phyloP scores from a whole-genome alignment of 495 filamentous ascomycete species.

The Clavariopsis aquatica region DNA sequence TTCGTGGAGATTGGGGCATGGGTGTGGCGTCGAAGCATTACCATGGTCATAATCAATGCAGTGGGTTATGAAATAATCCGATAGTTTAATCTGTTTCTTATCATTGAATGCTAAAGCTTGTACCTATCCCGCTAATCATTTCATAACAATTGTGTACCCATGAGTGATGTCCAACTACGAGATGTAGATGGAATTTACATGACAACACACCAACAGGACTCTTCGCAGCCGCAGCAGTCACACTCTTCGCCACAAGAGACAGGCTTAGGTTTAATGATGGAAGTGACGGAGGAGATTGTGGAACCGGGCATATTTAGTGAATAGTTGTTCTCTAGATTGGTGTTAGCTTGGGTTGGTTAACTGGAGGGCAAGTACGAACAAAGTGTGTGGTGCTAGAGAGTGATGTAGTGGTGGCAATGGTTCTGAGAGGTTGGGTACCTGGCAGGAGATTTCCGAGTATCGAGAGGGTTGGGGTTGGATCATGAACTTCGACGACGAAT shows the following conservation, averaged over 20 bases:
- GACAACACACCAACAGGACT: conserved; percentile 39
- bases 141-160: not conserved
- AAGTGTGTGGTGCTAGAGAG: not conserved
- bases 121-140: not conserved
- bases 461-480: not conserved
- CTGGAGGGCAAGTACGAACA: not conserved
- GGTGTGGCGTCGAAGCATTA: no score
- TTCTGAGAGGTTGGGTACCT: not conserved
- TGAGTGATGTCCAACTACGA: not conserved
- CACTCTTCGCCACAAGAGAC: conserved; percentile 34
- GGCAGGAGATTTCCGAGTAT: not conserved
- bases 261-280: conserved; percentile 35
- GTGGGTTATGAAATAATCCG: no score
- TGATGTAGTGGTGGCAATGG: not conserved
- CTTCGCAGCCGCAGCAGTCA: conserved; percentile 39
- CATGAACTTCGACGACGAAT: not conserved
- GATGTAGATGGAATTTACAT: conserved; percentile 19
- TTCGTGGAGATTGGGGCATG: no score
- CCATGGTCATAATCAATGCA: no score
- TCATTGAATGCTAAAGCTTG: not conserved
- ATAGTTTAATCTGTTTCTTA: no score
- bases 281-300: conserved; percentile 31
- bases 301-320: conserved; percentile 26
- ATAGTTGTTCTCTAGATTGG: not conserved
- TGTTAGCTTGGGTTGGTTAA: not conserved